Evolutionary conservation across 2,329 filamentous ascomycete genomes (phyloP), one percentile per base, ranked within the genome.

Genomic region (Sporothrix mexicana): DNA sequence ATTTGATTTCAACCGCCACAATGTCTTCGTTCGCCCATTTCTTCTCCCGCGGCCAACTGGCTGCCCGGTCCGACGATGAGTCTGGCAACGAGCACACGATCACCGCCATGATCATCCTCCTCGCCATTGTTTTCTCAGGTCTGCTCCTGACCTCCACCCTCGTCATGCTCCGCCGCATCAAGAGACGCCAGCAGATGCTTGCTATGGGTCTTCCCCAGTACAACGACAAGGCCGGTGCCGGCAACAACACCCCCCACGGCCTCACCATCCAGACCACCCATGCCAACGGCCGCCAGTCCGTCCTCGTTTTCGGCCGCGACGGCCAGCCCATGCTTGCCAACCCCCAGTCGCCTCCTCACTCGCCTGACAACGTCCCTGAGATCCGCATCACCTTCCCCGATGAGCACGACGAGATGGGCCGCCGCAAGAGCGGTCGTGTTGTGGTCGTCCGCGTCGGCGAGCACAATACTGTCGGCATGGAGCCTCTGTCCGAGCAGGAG

Each of bases 331-430:
- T 97, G 83, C 89, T 95, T 77, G 87, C 90, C 76, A 93, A 93
- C 82, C 92, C 93, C 45, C 86, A 88, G 74, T 92, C 90, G 75
- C 91, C 93, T 17, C 93, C 95, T 25, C 85, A 92, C 78, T 93
- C 92, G 62, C 91, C 92, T n/a, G 93, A 89, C 82, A 92, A 92
- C 77, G 88, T 98, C 41, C 96, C 96, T 23, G 93, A 98, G 84
- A 99, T 99, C 79, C 94, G 95, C 83, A 97, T 99, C 82, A 98
- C 96, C 49, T 98, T 99, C 85, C 96, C 96, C 17, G 93, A 97
- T 78, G 96, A 98, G 85, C 91, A 97, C 77, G 95, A 98, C 79
- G 93, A 94, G 77, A 85, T 89, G 71, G 95, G 95, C 77, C 93
- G 91, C 82, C 88, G 88, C 78, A 92, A 92, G 84, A 94, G 92